Evolutionary conservation across 345 rosid species (phyloP).

Genomic region (Adansonia digitata): DNA sequence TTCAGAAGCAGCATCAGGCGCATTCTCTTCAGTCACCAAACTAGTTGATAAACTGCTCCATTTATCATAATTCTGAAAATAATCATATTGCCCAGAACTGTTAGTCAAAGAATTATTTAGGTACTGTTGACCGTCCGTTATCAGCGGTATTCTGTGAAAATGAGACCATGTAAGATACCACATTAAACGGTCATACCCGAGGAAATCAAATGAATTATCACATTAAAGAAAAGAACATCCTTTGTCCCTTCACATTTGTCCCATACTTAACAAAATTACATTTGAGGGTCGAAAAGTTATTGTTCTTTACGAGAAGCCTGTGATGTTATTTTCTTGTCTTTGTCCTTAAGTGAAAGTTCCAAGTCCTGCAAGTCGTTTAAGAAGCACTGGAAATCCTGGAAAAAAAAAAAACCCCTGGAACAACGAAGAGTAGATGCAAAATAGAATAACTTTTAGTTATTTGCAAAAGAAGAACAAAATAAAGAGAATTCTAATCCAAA

Average conservation of each 20-base stretch:
- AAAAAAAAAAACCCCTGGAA: constrained; percentile 5
- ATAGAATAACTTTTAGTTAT: neutral
- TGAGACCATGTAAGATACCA: constrained; percentile 13
- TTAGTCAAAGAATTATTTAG: constrained; percentile 11
- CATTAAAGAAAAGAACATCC: neutral
- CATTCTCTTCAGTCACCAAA: constrained; percentile 34
- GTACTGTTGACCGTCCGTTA: constrained; percentile 19
- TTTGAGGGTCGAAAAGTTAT: constrained; percentile 10
- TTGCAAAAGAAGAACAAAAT: neutral
- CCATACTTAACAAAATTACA: neutral
- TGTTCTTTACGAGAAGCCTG: constrained; percentile 31
- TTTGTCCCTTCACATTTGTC: neutral
- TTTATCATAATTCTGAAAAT: constrained; percentile 33
- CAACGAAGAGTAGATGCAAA: neutral
- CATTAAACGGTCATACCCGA: neutral
- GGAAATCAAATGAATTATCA: neutral
- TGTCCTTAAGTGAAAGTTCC: constrained; percentile 60
- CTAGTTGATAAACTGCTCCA: constrained; percentile 37
- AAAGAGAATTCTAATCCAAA: constrained; percentile 8
- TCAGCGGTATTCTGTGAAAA: constrained; percentile 25
- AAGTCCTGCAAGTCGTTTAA: constrained; percentile 96
- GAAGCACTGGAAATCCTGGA: constrained; percentile 85
- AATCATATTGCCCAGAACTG: constrained; percentile 29
- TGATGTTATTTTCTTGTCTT: constrained; percentile 57
- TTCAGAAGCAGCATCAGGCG: constrained; percentile 72